Conservation (phyloP, 192 early-diverging fungal species). For the Backusella psychrophila region DNA sequence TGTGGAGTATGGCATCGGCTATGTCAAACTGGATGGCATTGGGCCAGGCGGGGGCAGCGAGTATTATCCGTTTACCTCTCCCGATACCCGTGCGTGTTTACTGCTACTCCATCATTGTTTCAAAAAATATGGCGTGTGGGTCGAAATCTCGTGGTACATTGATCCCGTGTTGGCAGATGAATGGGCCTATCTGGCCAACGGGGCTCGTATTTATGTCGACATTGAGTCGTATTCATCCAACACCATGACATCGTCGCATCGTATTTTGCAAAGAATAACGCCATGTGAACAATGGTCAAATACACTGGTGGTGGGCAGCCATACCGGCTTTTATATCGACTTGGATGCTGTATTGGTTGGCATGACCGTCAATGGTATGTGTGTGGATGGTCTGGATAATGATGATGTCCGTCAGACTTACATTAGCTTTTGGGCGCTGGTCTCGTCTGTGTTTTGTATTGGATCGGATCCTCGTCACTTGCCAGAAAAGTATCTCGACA, state of each 20-base stretch:
- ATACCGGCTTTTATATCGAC: conserved; percentile 28
- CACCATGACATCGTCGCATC: conserved; percentile 27
- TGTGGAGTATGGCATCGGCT: conserved; percentile 28
- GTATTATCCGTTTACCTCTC: conserved; percentile 21
- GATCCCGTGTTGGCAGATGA: conserved; percentile 24
- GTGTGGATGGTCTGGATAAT: conserved; percentile 30
- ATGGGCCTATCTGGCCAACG: conserved; percentile 26
- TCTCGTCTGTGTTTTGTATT: conserved; percentile 33
- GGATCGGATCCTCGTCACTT: conserved; percentile 30
- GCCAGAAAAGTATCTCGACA: conserved; percentile 23
- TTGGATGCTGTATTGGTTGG: conserved; percentile 31
- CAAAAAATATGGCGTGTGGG: conserved; percentile 27
- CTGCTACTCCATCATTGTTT: conserved; percentile 16
- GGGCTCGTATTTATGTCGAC: conserved; percentile 30
- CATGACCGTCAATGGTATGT: conserved; percentile 27
- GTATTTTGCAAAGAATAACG: conserved; percentile 28
- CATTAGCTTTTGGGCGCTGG: conserved; percentile 34
- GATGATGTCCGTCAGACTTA: conserved; percentile 31
- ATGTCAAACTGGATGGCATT: conserved; percentile 32
- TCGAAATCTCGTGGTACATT: conserved; percentile 36
- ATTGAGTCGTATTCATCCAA: conserved; percentile 35
- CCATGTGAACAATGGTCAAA: conserved; percentile 22
- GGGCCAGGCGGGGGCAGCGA: conserved; percentile 34
- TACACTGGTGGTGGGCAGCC: conserved; percentile 8
- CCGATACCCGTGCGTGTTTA: conserved; percentile 26